phyloP scores from a whole-genome alignment of 768 basidiomycete genomes.

The Amanita inopinata region DNA sequence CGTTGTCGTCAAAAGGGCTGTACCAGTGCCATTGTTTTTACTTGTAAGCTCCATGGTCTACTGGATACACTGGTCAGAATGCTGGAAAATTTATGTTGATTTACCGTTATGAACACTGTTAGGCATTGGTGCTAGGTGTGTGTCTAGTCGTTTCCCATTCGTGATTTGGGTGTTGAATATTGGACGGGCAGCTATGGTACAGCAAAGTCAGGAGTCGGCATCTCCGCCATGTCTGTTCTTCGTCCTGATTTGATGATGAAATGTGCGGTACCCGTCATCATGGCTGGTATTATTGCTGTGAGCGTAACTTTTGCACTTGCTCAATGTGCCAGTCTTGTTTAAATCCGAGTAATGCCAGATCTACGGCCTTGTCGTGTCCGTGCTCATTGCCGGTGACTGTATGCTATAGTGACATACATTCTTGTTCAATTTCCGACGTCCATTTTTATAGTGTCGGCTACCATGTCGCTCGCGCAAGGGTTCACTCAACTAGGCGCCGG shows the following conservation, averaged over 20 bases:
- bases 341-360: constrained; percentile 38
- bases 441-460: constrained; percentile 44
- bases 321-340: constrained; percentile 5
- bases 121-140: constrained; percentile 85
- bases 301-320: constrained; percentile 23
- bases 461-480: constrained; percentile 88
- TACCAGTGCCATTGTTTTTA: constrained; percentile 95
- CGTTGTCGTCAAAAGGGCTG: constrained; percentile 54
- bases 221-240: constrained; percentile 95
- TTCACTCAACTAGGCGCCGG: constrained; percentile 94
- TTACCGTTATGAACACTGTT: constrained; percentile 4
- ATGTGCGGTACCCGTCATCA: constrained; percentile 94
- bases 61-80: neutral
- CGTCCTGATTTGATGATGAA: constrained; percentile 98
- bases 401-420: constrained; percentile 20
- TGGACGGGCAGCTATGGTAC: constrained; percentile 76
- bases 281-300: constrained; percentile 99
- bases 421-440: neutral
- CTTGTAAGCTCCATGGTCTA: constrained; percentile 54
- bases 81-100: constrained; percentile 8
- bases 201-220: constrained; percentile 96
- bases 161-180: constrained; percentile 10
- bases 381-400: constrained; percentile 86
- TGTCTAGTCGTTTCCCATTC: constrained; percentile 14
- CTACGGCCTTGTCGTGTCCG: constrained; percentile 98